Base-by-base conservation (phyloP, 2,329 filamentous ascomycete species). In the Colletotrichum filicis region DNA sequence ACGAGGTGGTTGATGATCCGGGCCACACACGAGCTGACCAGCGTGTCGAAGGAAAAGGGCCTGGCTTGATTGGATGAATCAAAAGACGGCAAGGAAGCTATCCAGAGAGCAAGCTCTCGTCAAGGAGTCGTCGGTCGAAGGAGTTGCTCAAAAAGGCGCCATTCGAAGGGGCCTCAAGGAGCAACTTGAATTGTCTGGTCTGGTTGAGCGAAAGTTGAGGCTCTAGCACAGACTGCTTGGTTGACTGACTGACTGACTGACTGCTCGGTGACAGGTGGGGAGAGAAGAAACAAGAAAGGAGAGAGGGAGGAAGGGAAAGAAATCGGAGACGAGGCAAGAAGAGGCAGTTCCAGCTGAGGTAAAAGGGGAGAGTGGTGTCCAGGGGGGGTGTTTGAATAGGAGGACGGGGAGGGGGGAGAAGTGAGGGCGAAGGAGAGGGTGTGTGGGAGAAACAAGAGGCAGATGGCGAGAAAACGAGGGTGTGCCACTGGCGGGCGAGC, bases 221-320 rank as follows among this genome's bases (percentile, higher is more conserved):
- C 71, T 71, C 68, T 58, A 56, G 68, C 71, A 62, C 71, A 66
- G 68, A 74, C 71, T 30, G n/a, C 19, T 60, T 68, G 59, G 55
- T 73, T 73, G 70, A 73, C 60, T 53, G 70, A 64, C 62, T 57
- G 70, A 64, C 62, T 57, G 70, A 64, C 62, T 57, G 56, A 67
- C 71, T 71, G 37, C 49, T 74, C 68, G 52, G 30, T 71, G 68
- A 74, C 71, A 74, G 68, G 71, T 67, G 71, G 68, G 61, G 69
- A 73, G 57, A 71, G 53, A 56, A 76, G 63, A 68, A 75, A 66
- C 66, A 68, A 73, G 62, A 73, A 59, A 72, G 24, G 63, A 63
- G 65, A 26, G 58, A 66, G 53, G 66, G 58, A 66, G 53, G 66
- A 59, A 69, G 56, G 42, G 28, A 49, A 61, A 72, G 64, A 69